These are phyloP conservation scores for Phytopythium montanum DNA, from an alignment of 352 stramenopile species.

Conservation along the genomic window DNA sequence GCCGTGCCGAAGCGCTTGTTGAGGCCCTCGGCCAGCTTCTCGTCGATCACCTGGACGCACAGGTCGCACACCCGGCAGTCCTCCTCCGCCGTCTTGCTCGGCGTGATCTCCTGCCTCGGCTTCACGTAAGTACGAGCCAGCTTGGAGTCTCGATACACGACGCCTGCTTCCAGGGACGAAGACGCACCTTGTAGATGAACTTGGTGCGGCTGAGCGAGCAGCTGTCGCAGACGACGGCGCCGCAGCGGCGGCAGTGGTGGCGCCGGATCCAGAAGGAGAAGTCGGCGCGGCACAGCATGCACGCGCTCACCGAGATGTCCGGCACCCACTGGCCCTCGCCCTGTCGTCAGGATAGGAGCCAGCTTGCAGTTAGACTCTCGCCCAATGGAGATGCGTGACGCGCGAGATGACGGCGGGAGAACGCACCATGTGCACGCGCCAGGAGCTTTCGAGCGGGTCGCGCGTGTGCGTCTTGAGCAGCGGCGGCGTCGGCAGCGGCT, in stretches of 20 bases:
- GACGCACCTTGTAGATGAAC: constrained; percentile 78
- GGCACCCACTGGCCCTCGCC: constrained; percentile 83
- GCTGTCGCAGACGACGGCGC: constrained; percentile 70
- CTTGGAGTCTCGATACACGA: too few species aligned
- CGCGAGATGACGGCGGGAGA: background rate
- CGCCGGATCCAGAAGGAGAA: constrained; percentile 86
- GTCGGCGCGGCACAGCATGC: constrained; percentile 81
- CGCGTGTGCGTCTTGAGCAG: constrained; percentile 72
- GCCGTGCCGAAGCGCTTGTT: constrained; percentile 68
- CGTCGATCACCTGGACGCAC: constrained; percentile 83
- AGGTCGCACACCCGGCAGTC: constrained; percentile 75
- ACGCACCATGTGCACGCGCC: constrained; percentile 80
- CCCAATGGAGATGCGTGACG: too few species aligned
- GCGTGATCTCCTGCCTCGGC: constrained; percentile 48
- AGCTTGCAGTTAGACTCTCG: background rate
- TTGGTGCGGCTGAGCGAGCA: constrained; percentile 79
- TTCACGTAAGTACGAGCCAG: background rate
- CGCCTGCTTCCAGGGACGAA: background rate
- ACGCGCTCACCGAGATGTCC: constrained; percentile 71
- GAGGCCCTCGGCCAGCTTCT: constrained; percentile 75
- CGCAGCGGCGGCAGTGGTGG: constrained; percentile 88
- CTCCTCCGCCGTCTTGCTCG: constrained; percentile 54
- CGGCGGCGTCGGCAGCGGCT: constrained; percentile 25
- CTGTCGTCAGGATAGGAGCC: constrained; percentile 14
- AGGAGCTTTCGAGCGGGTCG: constrained; percentile 85